Evolutionary conservation across 176 grass and related monocot genomes (phyloP).

Genomic region (Eleusine indica): DNA sequence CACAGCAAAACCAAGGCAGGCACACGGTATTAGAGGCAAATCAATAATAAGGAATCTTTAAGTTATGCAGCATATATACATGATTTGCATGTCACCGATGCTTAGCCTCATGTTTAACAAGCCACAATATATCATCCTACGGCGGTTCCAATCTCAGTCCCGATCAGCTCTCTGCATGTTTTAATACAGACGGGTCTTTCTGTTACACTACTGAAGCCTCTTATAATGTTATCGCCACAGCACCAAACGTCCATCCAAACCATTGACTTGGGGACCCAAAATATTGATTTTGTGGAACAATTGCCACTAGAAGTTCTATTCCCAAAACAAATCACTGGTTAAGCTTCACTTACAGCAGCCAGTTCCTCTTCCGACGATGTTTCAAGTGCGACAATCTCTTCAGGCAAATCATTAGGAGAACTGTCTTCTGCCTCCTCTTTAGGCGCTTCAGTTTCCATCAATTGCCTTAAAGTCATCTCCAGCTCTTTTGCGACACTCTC

Average conservation of each 20-base stretch:
- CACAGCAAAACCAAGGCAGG: background rate
- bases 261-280: constrained; percentile 11
- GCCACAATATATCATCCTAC: background rate
- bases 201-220: background rate
- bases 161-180: background rate
- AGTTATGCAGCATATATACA: constrained; percentile 47
- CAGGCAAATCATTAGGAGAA: constrained; percentile 29
- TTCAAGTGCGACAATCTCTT: constrained; percentile 41
- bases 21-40: background rate
- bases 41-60: background rate
- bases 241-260: background rate
- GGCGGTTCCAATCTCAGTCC: background rate
- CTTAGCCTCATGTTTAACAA: constrained; percentile 19
- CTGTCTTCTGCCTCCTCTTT: constrained; percentile 47
- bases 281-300: constrained; percentile 28
- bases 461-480: constrained; percentile 48
- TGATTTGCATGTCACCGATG: background rate
- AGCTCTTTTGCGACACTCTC: constrained; percentile 59
- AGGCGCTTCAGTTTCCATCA: constrained; percentile 48
- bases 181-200: background rate
- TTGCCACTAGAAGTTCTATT: background rate
- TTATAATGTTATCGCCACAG: background rate
- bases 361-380: constrained; percentile 51
- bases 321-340: constrained; percentile 17
- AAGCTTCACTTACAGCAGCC: constrained; percentile 37